Evolutionary conservation across 495 filamentous ascomycete genomes (phyloP).

Genomic region (Aspergillus baeticus): DNA sequence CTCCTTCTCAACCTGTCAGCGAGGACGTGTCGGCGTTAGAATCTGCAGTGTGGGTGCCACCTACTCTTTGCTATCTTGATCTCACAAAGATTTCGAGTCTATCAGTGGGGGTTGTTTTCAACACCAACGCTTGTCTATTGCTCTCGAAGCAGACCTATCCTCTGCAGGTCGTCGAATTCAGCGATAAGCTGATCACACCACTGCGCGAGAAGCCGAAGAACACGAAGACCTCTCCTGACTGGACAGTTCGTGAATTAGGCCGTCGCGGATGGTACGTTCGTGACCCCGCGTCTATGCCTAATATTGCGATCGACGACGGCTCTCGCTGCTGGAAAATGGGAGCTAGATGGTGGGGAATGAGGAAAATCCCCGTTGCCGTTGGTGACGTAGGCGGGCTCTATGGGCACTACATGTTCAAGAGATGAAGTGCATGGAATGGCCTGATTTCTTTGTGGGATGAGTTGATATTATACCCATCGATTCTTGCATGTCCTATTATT

Average conservation of each 20-base stretch:
- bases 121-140: slow-evolving; percentile 52
- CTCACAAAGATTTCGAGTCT: slow-evolving; percentile 57
- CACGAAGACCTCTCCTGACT: slow-evolving; percentile 53
- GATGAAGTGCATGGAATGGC: slow-evolving; percentile 33
- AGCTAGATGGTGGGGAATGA: slow-evolving; percentile 83
- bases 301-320: slow-evolving; percentile 44
- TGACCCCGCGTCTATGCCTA: slow-evolving; percentile 40
- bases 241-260: slow-evolving; percentile 69
- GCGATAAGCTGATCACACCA: slow-evolving; percentile 65
- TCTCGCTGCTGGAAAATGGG: slow-evolving; percentile 82
- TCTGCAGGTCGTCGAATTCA: slow-evolving; percentile 76
- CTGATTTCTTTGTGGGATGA: slow-evolving; percentile 12
- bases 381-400: slow-evolving; percentile 85
- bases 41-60: slow-evolving; percentile 51
- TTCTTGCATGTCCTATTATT: slow-evolving; percentile 18
- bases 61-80: slow-evolving; percentile 75
- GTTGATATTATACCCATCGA: slow-evolving; percentile 20
- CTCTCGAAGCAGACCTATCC: slow-evolving; percentile 63
- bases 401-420: slow-evolving; percentile 81
- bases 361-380: slow-evolving; percentile 76
- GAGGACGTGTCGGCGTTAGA: slow-evolving; percentile 21
- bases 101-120: slow-evolving; percentile 65
- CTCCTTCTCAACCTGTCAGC: slow-evolving; percentile 32
- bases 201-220: slow-evolving; percentile 52
- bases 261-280: slow-evolving; percentile 70